A percentile compares a stretch with the other conserved stretches of the same genome.
Conservation (phyloP, 2,329 filamentous ascomycete species). For the Sporothrix protearum region DNA sequence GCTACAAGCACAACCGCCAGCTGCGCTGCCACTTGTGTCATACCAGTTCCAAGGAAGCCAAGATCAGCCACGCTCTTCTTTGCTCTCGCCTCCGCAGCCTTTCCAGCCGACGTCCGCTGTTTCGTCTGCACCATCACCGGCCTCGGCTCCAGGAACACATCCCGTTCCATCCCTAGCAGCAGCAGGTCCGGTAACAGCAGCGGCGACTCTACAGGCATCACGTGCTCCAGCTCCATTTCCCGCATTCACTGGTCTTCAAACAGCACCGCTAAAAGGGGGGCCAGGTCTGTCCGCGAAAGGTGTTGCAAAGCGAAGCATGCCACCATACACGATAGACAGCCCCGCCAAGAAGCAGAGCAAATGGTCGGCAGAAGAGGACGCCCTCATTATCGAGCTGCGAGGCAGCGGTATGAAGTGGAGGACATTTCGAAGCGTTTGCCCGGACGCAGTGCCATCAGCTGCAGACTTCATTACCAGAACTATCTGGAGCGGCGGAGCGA, state of each 20-base stretch:
- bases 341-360: conserved; percentile 94
- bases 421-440: conserved; percentile 91
- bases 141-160: conserved; percentile 34
- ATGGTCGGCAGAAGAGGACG: conserved; percentile 91
- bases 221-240: background rate
- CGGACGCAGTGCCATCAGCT: conserved; percentile 89
- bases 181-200: conserved; percentile 22
- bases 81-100: conserved; percentile 33
- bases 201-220: conserved; percentile 21
- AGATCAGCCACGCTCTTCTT: conserved; percentile 39
- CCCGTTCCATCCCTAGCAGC: background rate
- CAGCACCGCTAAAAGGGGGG: conserved; percentile 4
- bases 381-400: conserved; percentile 86
- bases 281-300: conserved; percentile 21
- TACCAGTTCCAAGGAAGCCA: background rate
- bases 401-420: conserved; percentile 95
- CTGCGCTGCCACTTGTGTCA: background rate
- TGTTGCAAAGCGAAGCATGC: conserved; percentile 49
- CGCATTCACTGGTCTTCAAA: background rate
- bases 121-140: conserved; percentile 38
- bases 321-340: conserved; percentile 56
- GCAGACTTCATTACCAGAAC: conserved; percentile 93
- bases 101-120: conserved; percentile 7
- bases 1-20: background rate
- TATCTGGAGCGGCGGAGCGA: conserved; percentile 89